A percentile compares a stretch with the other conserved stretches of the same genome.
Evolutionary conservation across 2,329 filamentous ascomycete genomes (phyloP).

Genomic region (Fusarium zealandicum): DNA sequence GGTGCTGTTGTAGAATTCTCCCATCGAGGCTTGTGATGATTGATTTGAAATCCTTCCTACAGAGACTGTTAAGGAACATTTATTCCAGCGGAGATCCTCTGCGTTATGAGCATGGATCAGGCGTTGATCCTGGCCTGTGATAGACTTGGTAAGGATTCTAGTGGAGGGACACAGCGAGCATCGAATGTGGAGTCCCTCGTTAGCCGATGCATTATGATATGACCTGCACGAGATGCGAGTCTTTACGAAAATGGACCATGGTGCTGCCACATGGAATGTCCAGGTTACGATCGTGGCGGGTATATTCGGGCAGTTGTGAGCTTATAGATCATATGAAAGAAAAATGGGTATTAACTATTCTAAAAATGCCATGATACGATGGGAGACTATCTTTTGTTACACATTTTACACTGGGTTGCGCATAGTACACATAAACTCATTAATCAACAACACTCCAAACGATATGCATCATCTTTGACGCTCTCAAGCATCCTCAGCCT

Average conservation of each 20-base stretch:
- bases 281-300: conserved; percentile 2
- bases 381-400: conserved; percentile 17
- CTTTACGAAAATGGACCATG: conserved; percentile 3
- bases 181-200: not conserved
- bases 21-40: not conserved
- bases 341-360: conserved; percentile 21
- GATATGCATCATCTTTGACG: not conserved
- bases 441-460: conserved; percentile 1
- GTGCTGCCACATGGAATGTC: not conserved
- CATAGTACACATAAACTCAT: conserved; percentile 39
- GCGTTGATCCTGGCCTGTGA: not conserved
- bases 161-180: not conserved
- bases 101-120: not conserved
- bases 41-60: not conserved
- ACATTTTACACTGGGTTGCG: conserved; percentile 16
- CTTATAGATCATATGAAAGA: not conserved
- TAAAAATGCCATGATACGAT: conserved; percentile 18
- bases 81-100: not conserved
- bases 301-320: too few relatives aligned
- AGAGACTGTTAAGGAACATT: not conserved
- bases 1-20: conserved; percentile 16
- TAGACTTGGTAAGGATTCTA: not conserved
- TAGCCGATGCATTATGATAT: conserved; percentile 7
- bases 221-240: conserved; percentile 1
- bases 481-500: conserved; percentile 29